A percentile compares a stretch with the other conserved stretches of the same genome.
Evolutionary conservation across 495 filamentous ascomycete genomes (phyloP).

Genomic region (Penicillium turbatum): DNA sequence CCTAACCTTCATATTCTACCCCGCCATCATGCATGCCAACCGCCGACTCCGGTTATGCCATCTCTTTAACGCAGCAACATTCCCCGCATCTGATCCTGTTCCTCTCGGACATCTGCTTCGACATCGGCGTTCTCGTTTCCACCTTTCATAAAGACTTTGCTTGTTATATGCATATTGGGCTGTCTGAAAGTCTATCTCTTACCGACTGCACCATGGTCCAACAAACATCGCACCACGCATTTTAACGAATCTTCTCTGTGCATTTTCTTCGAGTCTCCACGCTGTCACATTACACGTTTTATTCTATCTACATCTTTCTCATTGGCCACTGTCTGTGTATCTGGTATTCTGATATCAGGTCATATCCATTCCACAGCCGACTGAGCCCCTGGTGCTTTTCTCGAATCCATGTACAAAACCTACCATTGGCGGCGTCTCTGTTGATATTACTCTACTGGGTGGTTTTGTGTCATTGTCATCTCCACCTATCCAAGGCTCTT

Average conservation of each 20-base stretch:
- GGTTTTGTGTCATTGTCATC: conserved; percentile 1
- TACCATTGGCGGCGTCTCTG: conserved; percentile 13
- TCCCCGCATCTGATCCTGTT: conserved; percentile 1
- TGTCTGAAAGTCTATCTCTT: too few species aligned
- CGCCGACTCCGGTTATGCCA: neutral
- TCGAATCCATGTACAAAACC: conserved; percentile 22
- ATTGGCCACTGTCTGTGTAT: too few species aligned
- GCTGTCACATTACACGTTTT: neutral
- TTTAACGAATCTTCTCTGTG: conserved; percentile 13
- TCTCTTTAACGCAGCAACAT: conserved; percentile 8
- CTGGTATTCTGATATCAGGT: too few species aligned
- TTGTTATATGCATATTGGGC: conserved; percentile 12
- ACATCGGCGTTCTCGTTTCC: neutral
- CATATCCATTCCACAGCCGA: too few species aligned
- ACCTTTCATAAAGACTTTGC: neutral
- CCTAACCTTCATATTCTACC: too few species aligned
- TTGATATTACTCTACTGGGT: conserved; percentile 2
- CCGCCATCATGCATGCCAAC: conserved; percentile 3
- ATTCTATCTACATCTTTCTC: neutral
- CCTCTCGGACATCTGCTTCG: neutral
- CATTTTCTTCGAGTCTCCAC: neutral
- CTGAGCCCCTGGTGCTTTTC: neutral
- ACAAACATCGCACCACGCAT: conserved; percentile 9
- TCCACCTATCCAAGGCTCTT: neutral
- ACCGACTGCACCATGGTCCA: neutral